Base-by-base conservation (phyloP, 2,329 filamentous ascomycete genomes). In the Drechmeria coniospora region DNA sequence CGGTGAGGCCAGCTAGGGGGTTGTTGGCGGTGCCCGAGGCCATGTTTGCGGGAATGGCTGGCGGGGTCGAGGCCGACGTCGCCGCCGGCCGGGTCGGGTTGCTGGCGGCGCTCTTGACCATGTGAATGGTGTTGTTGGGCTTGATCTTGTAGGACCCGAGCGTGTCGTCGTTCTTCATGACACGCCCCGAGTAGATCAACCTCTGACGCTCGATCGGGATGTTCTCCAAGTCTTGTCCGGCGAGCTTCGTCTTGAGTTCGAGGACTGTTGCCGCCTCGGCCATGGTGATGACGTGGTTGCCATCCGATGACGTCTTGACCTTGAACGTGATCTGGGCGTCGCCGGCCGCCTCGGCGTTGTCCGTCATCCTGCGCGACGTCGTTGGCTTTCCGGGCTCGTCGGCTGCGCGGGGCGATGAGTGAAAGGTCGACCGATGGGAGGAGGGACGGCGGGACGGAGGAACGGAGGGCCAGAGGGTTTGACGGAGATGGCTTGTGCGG, bases 61-160 rank as follows among this genome's bases (percentile, higher is more conserved):
- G 50, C 1, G 61, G 47, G 7, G 61, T 44, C 16, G 56, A 44
- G 15, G 58, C 47, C 11, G 59, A 49, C 24, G 60, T 45, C 4
- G 59, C 46, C 6, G 59, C 44, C 1, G 54, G 49, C 27, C 58
- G 55, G 25, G 63, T 42, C 23, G 65, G 62, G 46, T 92, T 93
- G 66, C 86, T 94, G 34, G 81, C 80, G 24, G 90, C 87, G 49
- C 84, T 92, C 64, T 92, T 94, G 45, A 98, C 90, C 44, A 98
- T 70, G 53, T 98, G 90, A 42, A 98, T 74, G 12, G 87, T 95
- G 55, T 95, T 90, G 37, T 86, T 84, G 38, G 82, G 68, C 65
- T 94, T 94, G 55, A 98, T 86, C 64, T 94, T 95, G 62, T 92
- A 92, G 31, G 73, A 72, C 37, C 67, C 73, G 23, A 98, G 61